These are phyloP conservation scores for Diaporthe sp. DNA, from an alignment of 2,329 filamentous ascomycete genomes.

Conservation along the genomic window DNA sequence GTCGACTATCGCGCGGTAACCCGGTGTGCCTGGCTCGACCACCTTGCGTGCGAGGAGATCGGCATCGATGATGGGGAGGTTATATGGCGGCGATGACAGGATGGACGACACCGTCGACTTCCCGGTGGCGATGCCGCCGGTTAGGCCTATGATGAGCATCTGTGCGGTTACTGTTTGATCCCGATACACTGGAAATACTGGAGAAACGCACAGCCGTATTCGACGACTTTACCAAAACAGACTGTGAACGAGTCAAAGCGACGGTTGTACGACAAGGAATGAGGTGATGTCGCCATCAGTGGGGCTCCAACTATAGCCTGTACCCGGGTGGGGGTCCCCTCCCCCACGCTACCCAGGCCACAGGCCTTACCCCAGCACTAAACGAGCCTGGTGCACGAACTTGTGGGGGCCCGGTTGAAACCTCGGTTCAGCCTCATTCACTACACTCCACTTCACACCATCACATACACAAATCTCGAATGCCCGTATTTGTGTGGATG, in stretches of 20 bases:
- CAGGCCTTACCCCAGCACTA: slow-evolving; percentile 20
- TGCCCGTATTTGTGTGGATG: background rate
- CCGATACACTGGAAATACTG: background rate
- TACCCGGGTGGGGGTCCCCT: background rate
- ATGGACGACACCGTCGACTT: slow-evolving; percentile 95
- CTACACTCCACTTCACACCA: slow-evolving; percentile 17
- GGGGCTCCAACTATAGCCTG: background rate
- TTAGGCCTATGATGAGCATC: slow-evolving; percentile 98
- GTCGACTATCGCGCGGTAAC: slow-evolving; percentile 84
- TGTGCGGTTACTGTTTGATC: slow-evolving; percentile 34
- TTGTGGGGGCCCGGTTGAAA: slow-evolving; percentile 6
- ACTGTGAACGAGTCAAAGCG: background rate
- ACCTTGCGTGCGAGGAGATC: slow-evolving; percentile 93
- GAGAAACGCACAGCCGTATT: background rate
- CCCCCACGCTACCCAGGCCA: background rate
- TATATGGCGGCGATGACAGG: slow-evolving; percentile 84
- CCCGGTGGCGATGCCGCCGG: slow-evolving; percentile 96
- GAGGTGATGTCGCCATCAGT: slow-evolving; percentile 14
- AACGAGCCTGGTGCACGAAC: background rate
- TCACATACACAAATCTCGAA: background rate
- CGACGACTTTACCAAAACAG: background rate
- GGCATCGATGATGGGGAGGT: slow-evolving; percentile 92
- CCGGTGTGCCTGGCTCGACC: slow-evolving; percentile 90
- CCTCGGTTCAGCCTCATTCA: slow-evolving; percentile 26
- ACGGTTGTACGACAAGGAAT: background rate